phyloP scores from a whole-genome alignment of 1,139 yeast genomes.

The Spathaspora sp. region DNA sequence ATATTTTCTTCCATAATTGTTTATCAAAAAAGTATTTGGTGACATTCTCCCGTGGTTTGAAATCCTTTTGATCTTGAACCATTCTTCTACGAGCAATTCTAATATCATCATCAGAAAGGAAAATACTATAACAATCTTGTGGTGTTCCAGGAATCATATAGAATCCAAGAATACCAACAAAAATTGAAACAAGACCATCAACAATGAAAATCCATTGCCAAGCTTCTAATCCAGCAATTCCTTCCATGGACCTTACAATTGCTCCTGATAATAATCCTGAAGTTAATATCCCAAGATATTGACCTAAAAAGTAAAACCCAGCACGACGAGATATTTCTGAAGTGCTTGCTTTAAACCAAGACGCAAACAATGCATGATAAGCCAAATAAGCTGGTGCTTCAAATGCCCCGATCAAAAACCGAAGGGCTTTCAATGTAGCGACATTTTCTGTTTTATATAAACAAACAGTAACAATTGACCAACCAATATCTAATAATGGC shows the following conservation, averaged over 20 bases:
- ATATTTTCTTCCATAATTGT: slow-evolving; percentile 48
- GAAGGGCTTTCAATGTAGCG: slow-evolving; percentile 51
- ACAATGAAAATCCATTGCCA: slow-evolving; percentile 79
- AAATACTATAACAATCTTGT: slow-evolving; percentile 52
- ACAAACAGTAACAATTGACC: slow-evolving; percentile 67
- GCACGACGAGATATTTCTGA: slow-evolving; percentile 61
- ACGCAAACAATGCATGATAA: slow-evolving; percentile 59
- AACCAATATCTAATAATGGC: slow-evolving; percentile 58
- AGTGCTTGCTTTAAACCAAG: slow-evolving; percentile 53
- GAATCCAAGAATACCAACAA: slow-evolving; percentile 62
- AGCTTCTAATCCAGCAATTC: slow-evolving; percentile 50
- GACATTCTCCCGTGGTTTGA: slow-evolving; percentile 28
- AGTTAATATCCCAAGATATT: slow-evolving; percentile 59
- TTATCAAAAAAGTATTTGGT: slow-evolving; percentile 30
- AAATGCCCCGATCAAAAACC: slow-evolving; percentile 62
- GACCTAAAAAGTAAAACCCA: slow-evolving; percentile 60
- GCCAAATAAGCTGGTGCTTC: slow-evolving; percentile 64
- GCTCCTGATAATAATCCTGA: slow-evolving; percentile 68
- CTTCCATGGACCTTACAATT: slow-evolving; percentile 47
- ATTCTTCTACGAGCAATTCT: slow-evolving; percentile 59
- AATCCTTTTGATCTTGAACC: slow-evolving; percentile 39
- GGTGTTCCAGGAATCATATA: slow-evolving; percentile 73
- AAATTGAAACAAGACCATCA: slow-evolving; percentile 61
- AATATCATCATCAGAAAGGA: slow-evolving; percentile 63
- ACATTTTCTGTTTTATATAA: slow-evolving; percentile 47